These are phyloP conservation scores for Bonia amplexicaulis DNA, from an alignment of 176 grass and related monocot species.

Conservation along the genomic window DNA sequence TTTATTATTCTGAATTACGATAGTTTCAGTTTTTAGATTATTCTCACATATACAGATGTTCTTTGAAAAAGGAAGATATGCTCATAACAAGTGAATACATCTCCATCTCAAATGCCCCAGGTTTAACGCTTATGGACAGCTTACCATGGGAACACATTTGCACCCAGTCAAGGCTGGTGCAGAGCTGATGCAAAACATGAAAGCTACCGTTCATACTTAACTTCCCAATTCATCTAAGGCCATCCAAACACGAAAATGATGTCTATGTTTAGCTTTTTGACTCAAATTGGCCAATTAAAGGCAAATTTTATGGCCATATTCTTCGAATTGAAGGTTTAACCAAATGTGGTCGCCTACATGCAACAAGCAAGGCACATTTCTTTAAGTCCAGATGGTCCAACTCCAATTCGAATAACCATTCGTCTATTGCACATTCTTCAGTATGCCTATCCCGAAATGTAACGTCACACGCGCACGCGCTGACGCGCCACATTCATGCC, in stretches of 20 bases:
- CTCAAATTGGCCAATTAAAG: neutral
- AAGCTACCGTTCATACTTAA: neutral
- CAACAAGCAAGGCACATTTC: neutral
- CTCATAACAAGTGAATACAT: neutral
- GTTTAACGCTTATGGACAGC: neutral
- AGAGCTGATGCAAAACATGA: neutral
- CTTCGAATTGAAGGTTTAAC: neutral
- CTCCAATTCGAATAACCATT: neutral
- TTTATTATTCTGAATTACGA: too few relatives aligned
- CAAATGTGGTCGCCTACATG: neutral
- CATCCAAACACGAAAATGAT: neutral
- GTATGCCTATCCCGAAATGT: neutral
- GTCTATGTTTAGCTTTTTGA: neutral
- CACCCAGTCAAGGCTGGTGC: neutral
- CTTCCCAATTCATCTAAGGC: neutral
- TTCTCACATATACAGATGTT: too few relatives aligned
- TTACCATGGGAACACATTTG: neutral
- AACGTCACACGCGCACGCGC: neutral
- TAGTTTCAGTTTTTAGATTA: too few relatives aligned
- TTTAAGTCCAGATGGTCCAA: neutral
- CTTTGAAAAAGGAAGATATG: neutral
- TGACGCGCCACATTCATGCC: neutral
- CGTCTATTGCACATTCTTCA: neutral
- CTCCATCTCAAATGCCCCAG: neutral
- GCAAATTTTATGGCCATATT: neutral